These are phyloP conservation scores for Myriangium duriaei DNA, from an alignment of 2,329 filamentous ascomycete species.

Conservation along the genomic window DNA sequence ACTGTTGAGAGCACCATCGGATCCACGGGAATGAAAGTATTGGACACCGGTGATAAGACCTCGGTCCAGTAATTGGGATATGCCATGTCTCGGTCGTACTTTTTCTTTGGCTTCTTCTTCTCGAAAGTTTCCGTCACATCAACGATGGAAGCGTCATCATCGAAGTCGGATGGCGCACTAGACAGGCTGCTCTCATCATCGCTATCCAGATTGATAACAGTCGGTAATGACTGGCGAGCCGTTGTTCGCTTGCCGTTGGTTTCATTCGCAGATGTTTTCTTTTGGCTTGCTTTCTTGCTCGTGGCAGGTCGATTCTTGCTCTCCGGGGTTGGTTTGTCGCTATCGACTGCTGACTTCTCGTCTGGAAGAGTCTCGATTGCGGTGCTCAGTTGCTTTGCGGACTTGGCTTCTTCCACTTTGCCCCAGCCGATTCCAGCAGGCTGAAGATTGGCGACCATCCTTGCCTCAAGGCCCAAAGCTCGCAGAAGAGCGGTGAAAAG, in stretches of 20 bases:
- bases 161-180: conserved; percentile 27
- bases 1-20: conserved; percentile 56
- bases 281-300: conserved; percentile 13
- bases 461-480: conserved; percentile 66
- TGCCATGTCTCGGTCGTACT: conserved; percentile 63
- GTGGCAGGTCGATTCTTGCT: conserved; percentile 11
- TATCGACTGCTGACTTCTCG: conserved; percentile 9
- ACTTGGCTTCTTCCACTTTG: conserved; percentile 65
- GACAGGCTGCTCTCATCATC: conserved; percentile 33
- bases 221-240: background rate
- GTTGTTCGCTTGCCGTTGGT: conserved; percentile 20
- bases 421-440: conserved; percentile 84
- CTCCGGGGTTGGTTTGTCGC: conserved; percentile 9
- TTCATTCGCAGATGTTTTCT: conserved; percentile 17
- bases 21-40: conserved; percentile 69
- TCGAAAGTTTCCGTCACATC: conserved; percentile 39
- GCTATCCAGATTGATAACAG: conserved; percentile 32
- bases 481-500: conserved; percentile 78
- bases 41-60: conserved; percentile 67
- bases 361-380: conserved; percentile 6
- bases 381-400: conserved; percentile 28
- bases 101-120: conserved; percentile 28
- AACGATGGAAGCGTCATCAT: conserved; percentile 40
- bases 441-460: conserved; percentile 75
- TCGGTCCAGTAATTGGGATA: conserved; percentile 93